phyloP scores from a whole-genome alignment of 495 filamentous ascomycete genomes.

The Hypoxylon lienhwacheense region DNA sequence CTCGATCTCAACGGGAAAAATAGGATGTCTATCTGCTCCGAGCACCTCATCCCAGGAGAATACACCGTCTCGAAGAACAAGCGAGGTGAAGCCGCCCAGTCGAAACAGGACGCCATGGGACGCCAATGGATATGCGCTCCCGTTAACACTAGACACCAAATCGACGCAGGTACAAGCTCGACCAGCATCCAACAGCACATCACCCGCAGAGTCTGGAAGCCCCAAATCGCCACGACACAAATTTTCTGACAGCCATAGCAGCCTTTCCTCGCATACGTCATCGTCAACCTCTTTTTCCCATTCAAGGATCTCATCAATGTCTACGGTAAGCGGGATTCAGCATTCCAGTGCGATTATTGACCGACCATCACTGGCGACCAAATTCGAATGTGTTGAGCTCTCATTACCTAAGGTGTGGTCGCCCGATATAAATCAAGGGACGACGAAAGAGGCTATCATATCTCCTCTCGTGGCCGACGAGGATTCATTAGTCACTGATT shows the following conservation, averaged over 20 bases:
- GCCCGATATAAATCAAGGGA: slow-evolving; percentile 2
- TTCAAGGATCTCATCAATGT: slow-evolving; percentile 48
- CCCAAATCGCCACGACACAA: slow-evolving; percentile 45
- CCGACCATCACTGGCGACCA: slow-evolving; percentile 9
- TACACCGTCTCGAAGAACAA: slow-evolving; percentile 23
- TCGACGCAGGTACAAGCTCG: slow-evolving; percentile 16
- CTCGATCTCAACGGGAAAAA: slow-evolving; percentile 33
- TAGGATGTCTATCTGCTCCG: slow-evolving; percentile 23
- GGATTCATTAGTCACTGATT: slow-evolving; percentile 1
- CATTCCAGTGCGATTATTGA: slow-evolving; percentile 15
- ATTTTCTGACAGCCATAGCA: slow-evolving; percentile 46
- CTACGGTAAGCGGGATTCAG: slow-evolving; percentile 41
- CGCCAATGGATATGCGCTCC: slow-evolving; percentile 47
- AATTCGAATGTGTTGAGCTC: slow-evolving; percentile 14
- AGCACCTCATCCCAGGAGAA: slow-evolving; percentile 36
- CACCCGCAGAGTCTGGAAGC: slow-evolving; percentile 34
- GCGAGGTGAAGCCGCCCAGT: slow-evolving; percentile 36
- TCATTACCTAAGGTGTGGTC: slow-evolving; percentile 14
- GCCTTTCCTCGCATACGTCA: slow-evolving; percentile 44
- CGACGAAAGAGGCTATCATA: slow-evolving; percentile 14
- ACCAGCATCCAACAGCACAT: slow-evolving; percentile 33
- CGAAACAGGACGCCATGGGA: slow-evolving; percentile 52
- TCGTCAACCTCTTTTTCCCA: slow-evolving; percentile 41
- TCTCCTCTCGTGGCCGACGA: slow-evolving; percentile 6
- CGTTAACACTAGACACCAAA: slow-evolving; percentile 40